Evolutionary conservation across 108 stramenopile species (phyloP).

Genomic region (Cyclotella kingstonii): DNA sequence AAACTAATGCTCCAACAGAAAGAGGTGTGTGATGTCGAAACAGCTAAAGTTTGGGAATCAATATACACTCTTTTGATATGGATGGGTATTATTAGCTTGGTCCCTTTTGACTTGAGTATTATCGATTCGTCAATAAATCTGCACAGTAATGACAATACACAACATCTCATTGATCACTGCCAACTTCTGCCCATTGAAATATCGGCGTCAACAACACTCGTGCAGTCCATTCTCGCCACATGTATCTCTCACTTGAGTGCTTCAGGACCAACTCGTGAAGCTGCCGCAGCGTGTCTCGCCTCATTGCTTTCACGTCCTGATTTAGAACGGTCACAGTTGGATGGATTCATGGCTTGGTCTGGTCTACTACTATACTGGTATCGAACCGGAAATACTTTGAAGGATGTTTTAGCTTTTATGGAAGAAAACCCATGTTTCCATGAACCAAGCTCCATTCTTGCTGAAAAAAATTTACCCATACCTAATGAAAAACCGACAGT

Average conservation of each 20-base stretch:
- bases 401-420: no score
- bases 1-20: constrained; percentile 24
- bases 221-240: constrained; percentile 52
- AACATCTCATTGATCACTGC: background rate
- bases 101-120: constrained; percentile 89
- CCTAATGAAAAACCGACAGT: constrained; percentile 29
- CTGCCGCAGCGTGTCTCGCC: constrained; percentile 89
- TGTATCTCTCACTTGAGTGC: constrained; percentile 67
- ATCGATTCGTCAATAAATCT: constrained; percentile 70
- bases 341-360: constrained; percentile 74
- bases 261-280: constrained; percentile 89
- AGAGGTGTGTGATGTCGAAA: constrained; percentile 16
- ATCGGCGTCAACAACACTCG: constrained; percentile 45
- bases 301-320: constrained; percentile 92
- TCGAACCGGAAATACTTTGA: constrained; percentile 13
- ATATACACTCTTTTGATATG: constrained; percentile 94
- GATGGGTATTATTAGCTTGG: constrained; percentile 91
- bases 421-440: no score
- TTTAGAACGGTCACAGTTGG: constrained; percentile 71
- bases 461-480: constrained; percentile 22
- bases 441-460: no score
- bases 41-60: constrained; percentile 85
- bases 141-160: constrained; percentile 1
- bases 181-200: background rate
- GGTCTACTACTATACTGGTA: constrained; percentile 35